Evolutionary conservation across 805 yeast genomes (phyloP).

Genomic region (Pichia exigua): DNA sequence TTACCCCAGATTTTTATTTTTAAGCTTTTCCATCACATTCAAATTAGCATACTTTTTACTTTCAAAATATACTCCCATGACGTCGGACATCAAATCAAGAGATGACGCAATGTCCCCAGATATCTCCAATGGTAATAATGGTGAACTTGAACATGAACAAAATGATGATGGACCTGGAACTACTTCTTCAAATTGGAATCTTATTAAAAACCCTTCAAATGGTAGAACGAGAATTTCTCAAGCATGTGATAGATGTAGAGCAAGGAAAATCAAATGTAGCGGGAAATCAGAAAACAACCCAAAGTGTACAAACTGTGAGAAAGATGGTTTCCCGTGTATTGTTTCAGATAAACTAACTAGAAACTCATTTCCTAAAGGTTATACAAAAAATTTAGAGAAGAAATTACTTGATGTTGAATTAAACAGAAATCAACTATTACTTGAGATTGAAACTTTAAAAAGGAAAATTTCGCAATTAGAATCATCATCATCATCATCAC

Average conservation of each 20-base stretch:
- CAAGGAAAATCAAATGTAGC: constrained; percentile 70
- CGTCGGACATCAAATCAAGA: not conserved
- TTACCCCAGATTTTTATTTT: constrained; percentile 4
- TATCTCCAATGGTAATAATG: not conserved
- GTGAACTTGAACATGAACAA: not conserved
- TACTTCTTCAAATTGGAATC: constrained; percentile 20
- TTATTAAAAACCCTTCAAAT: constrained; percentile 29
- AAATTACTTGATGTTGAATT: constrained; percentile 55
- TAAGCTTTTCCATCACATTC: not conserved
- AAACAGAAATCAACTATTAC: constrained; percentile 36
- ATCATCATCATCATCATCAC: not conserved
- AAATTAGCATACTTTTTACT: not conserved
- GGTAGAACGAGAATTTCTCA: constrained; percentile 52
- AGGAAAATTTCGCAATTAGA: constrained; percentile 5
- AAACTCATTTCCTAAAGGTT: constrained; percentile 74
- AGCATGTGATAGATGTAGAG: constrained; percentile 76
- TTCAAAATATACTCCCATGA: not conserved
- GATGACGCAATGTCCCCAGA: not conserved
- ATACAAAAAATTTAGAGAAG: constrained; percentile 65
- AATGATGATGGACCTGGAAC: not conserved
- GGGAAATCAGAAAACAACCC: constrained; percentile 48
- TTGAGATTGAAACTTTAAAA: constrained; percentile 27
- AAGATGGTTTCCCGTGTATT: constrained; percentile 59
- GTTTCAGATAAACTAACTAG: constrained; percentile 69
- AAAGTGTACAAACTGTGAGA: constrained; percentile 56